Evolutionary conservation across 306 rosid genomes (phyloP).

Genomic region (Fragaria nilgerrensis): DNA sequence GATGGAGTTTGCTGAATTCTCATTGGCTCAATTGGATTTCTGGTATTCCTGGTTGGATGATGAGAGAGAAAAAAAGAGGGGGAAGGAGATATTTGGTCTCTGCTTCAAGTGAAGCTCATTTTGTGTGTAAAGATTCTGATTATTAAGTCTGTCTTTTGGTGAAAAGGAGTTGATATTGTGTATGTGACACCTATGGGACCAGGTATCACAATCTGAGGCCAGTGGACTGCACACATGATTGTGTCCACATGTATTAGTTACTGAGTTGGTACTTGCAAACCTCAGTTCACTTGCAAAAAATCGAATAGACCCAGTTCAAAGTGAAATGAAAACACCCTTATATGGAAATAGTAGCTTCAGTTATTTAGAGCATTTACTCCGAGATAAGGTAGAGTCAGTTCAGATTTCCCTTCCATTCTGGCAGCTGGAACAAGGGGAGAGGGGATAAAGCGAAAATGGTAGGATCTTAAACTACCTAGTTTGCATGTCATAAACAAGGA

Average conservation of each 20-base stretch:
- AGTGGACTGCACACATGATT: neutral
- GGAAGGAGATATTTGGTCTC: slow-evolving; percentile 1
- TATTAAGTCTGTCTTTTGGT: slow-evolving; percentile 11
- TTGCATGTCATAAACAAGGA: neutral
- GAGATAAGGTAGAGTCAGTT: neutral
- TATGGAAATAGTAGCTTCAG: neutral
- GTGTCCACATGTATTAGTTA: neutral
- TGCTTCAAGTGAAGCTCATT: neutral
- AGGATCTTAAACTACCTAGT: neutral
- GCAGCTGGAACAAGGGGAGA: neutral
- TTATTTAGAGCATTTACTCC: neutral
- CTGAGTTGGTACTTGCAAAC: neutral
- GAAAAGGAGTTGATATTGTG: slow-evolving; percentile 35
- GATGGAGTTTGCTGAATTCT: slow-evolving; percentile 64
- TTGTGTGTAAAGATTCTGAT: slow-evolving; percentile 16
- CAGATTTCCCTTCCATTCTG: neutral
- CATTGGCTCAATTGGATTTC: slow-evolving; percentile 70
- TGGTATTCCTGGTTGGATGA: slow-evolving; percentile 29
- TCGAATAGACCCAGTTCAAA: neutral
- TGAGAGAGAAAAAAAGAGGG: slow-evolving; percentile 37
- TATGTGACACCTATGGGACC: slow-evolving; percentile 33
- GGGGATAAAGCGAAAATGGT: neutral
- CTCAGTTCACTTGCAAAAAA: neutral
- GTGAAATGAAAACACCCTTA: neutral
- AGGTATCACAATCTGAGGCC: slow-evolving; percentile 15